Evolutionary conservation across 2,329 filamentous ascomycete species (phyloP).

Genomic region (Colletotrichum sansevieriae): DNA sequence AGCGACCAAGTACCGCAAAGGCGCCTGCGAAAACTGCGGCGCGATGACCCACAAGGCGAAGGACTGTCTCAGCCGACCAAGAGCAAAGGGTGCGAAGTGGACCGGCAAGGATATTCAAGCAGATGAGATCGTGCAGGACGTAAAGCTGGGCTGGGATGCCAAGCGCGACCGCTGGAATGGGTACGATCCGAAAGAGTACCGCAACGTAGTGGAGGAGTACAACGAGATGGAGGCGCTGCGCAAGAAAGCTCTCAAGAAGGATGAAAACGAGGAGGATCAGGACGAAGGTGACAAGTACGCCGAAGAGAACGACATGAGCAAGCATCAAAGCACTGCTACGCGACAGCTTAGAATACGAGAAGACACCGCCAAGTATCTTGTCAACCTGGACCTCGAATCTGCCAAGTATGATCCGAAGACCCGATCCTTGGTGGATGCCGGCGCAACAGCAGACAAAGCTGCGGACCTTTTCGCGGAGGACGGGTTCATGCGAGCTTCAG

Average conservation of each 20-base stretch:
- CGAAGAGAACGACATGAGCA: constrained; percentile 96
- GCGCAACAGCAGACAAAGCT: constrained; percentile 83
- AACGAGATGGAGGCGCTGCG: constrained; percentile 85
- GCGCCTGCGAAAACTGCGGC: constrained; percentile 98
- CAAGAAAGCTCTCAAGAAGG: constrained; percentile 62
- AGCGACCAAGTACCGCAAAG: constrained; percentile 97
- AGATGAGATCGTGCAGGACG: constrained; percentile 87
- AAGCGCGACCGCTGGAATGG: constrained; percentile 99
- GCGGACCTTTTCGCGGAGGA: constrained; percentile 91
- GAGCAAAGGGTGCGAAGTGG: constrained; percentile 91
- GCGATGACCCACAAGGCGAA: constrained; percentile 97
- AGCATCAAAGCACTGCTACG: constrained; percentile 90
- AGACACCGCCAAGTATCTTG: constrained; percentile 95
- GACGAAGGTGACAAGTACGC: constrained; percentile 83
- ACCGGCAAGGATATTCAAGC: constrained; percentile 94
- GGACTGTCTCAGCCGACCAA: constrained; percentile 89
- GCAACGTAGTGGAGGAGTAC: constrained; percentile 88
- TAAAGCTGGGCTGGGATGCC: constrained; percentile 93
- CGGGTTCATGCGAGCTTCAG: constrained; percentile 88
- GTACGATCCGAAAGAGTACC: constrained; percentile 92
- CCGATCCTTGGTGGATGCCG: constrained; percentile 87
- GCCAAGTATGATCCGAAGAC: constrained; percentile 99
- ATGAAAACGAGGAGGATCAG: constrained; percentile 63
- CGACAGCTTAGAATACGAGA: constrained; percentile 92
- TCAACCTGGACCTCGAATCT: constrained; percentile 95